phyloP scores from a whole-genome alignment of 2,329 filamentous ascomycete genomes.

The Lecanosticta acicola region DNA sequence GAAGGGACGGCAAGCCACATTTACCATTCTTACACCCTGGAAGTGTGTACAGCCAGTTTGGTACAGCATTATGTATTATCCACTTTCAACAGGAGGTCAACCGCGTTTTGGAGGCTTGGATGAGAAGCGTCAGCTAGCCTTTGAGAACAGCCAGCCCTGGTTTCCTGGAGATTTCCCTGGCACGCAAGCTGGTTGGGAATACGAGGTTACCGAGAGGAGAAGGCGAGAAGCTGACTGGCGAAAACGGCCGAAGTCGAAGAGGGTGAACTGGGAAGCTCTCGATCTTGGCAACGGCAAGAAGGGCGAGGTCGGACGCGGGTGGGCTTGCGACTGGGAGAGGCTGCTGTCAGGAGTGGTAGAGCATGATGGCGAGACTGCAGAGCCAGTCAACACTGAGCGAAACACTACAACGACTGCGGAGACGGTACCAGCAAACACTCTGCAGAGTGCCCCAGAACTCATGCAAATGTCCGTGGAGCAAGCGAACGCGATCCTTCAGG shows the following conservation, averaged over 20 bases:
- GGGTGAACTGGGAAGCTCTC: slow-evolving; percentile 67
- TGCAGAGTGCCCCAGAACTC: not conserved
- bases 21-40: slow-evolving; percentile 85
- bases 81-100: slow-evolving; percentile 71
- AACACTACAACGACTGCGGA: too few species aligned
- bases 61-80: slow-evolving; percentile 78
- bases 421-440: not conserved
- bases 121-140: slow-evolving; percentile 72
- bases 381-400: too few species aligned
- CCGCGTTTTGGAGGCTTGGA: slow-evolving; percentile 76
- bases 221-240: slow-evolving; percentile 63
- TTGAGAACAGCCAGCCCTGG: slow-evolving; percentile 72
- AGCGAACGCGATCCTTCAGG: not conserved
- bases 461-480: not conserved
- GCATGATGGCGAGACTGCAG: not conserved
- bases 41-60: slow-evolving; percentile 80
- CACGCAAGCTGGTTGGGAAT: slow-evolving; percentile 70
- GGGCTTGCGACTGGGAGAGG: slow-evolving; percentile 75
- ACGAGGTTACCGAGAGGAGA: slow-evolving; percentile 64
- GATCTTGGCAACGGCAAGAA: slow-evolving; percentile 67
- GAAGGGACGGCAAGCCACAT: slow-evolving; percentile 56
- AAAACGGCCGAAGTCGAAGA: slow-evolving; percentile 72
- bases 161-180: slow-evolving; percentile 82
- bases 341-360: slow-evolving; percentile 43
- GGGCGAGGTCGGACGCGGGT: slow-evolving; percentile 77